Percentiles rank a stretch among this genome's conserved stretches.
Conservation (phyloP, 495 filamentous ascomycete genomes). For the Xanthoparmelia taractica region DNA sequence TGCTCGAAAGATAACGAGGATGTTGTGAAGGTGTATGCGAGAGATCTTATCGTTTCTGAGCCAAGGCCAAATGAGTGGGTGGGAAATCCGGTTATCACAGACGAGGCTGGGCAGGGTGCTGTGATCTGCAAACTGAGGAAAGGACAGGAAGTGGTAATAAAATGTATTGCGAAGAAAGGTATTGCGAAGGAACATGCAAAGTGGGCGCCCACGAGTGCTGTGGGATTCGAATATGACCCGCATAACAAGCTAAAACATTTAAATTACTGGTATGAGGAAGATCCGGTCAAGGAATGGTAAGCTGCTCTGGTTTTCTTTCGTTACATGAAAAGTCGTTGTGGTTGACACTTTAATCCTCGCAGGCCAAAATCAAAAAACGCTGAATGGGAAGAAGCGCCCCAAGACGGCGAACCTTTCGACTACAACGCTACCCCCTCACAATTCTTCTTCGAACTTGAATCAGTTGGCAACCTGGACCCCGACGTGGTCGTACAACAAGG, state of each 20-base stretch:
- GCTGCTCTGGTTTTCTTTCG: constrained; percentile 23
- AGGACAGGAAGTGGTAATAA: constrained; percentile 79
- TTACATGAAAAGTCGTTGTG: neutral
- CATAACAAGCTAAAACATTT: constrained; percentile 86
- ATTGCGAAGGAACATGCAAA: constrained; percentile 98
- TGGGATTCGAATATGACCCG: constrained; percentile 97
- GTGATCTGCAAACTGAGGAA: constrained; percentile 84
- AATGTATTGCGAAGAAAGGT: constrained; percentile 93
- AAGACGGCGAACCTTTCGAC: constrained; percentile 79
- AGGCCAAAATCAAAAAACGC: constrained; percentile 86
- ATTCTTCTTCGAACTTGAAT: constrained; percentile 93
- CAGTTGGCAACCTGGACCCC: constrained; percentile 76
- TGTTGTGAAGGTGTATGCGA: constrained; percentile 83
- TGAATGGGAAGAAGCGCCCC: constrained; percentile 72
- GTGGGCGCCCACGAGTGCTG: constrained; percentile 84
- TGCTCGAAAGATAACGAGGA: constrained; percentile 60
- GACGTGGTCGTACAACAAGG: constrained; percentile 81
- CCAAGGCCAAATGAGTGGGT: constrained; percentile 60
- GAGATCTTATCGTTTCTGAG: constrained; percentile 64
- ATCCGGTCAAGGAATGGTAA: constrained; percentile 82
- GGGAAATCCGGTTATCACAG: constrained; percentile 78
- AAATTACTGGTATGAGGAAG: constrained; percentile 88
- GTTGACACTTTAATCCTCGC: neutral
- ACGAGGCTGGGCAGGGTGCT: constrained; percentile 68
- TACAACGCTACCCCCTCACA: constrained; percentile 75